Conservation (phyloP, 139 green algal genomes). For the Chlamydomonas eustigma region DNA sequence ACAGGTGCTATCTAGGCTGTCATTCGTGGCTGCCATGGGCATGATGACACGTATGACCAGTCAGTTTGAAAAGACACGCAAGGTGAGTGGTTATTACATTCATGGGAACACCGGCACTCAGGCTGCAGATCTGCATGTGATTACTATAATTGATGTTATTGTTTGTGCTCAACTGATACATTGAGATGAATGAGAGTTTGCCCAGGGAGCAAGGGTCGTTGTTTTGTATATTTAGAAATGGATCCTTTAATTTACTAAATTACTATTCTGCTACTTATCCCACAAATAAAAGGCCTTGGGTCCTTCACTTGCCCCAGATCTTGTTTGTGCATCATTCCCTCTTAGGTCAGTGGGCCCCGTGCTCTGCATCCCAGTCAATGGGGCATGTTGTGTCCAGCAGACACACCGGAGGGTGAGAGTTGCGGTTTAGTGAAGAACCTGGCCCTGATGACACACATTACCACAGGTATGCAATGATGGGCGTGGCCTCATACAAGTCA, state of each 20-base stretch:
- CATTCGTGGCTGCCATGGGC: slow-evolving; percentile 91
- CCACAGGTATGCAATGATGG: slow-evolving; percentile 88
- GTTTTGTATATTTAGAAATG: no score
- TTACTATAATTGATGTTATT: no score
- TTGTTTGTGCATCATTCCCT: background rate
- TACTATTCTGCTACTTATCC: no score
- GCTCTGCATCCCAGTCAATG: slow-evolving; percentile 94
- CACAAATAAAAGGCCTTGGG: no score
- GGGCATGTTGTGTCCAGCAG: slow-evolving; percentile 96
- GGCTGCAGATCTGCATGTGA: no score
- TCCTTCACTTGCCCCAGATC: background rate
- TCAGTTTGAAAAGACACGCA: slow-evolving; percentile 99
- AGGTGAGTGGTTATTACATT: no score
- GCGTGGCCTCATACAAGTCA: no score
- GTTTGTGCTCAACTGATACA: no score
- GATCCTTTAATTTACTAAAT: background rate
- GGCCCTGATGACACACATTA: slow-evolving; percentile 98
- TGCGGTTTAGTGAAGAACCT: slow-evolving; percentile 99
- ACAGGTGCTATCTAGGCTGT: slow-evolving; percentile 93
- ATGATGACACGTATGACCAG: slow-evolving; percentile 99
- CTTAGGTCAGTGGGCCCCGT: slow-evolving; percentile 70
- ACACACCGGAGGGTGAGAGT: slow-evolving; percentile 95
- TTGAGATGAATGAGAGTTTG: no score
- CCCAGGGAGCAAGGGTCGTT: no score
- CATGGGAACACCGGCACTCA: no score